A percentile compares a stretch with the other conserved stretches of the same genome.
Evolutionary conservation across 768 basidiomycete species (phyloP).

Genomic region (Chalciporus chontae): DNA sequence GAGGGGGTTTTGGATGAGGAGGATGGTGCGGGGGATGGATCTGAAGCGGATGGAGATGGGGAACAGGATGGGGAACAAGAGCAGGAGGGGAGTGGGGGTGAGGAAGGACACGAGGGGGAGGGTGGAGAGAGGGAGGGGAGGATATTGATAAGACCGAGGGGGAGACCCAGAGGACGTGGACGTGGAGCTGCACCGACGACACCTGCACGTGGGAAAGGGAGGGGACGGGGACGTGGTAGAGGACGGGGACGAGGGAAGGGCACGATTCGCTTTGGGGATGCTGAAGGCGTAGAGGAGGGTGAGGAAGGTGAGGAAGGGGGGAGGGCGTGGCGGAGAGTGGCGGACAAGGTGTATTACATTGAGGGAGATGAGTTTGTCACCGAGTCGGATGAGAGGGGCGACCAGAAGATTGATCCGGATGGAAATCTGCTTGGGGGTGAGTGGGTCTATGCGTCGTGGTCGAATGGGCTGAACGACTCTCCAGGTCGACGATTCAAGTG

Average conservation of each 20-base stretch:
- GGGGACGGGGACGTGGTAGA: conserved; percentile 40
- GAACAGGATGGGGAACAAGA: conserved; percentile 29
- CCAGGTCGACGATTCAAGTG: conserved; percentile 87
- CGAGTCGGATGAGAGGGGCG: conserved; percentile 79
- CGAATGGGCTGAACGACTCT: background rate
- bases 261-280: conserved; percentile 34
- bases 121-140: conserved; percentile 34
- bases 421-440: conserved; percentile 84
- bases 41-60: conserved; percentile 23
- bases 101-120: conserved; percentile 29
- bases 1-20: conserved; percentile 30
- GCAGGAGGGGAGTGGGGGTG: conserved; percentile 26
- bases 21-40: conserved; percentile 27
- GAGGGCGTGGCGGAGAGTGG: conserved; percentile 70
- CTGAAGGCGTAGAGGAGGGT: conserved; percentile 36
- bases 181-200: conserved; percentile 30
- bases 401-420: conserved; percentile 84
- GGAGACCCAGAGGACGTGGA: conserved; percentile 37
- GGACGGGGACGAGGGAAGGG: conserved; percentile 38
- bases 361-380: conserved; percentile 89
- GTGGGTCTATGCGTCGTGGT: conserved; percentile 21
- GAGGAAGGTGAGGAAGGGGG: conserved; percentile 43
- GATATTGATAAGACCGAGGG: conserved; percentile 32
- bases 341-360: conserved; percentile 71
- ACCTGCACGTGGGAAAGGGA: conserved; percentile 32